These are phyloP conservation scores for Mikania micrantha DNA, from an alignment of 129 eudicot species.

Conservation along the genomic window DNA sequence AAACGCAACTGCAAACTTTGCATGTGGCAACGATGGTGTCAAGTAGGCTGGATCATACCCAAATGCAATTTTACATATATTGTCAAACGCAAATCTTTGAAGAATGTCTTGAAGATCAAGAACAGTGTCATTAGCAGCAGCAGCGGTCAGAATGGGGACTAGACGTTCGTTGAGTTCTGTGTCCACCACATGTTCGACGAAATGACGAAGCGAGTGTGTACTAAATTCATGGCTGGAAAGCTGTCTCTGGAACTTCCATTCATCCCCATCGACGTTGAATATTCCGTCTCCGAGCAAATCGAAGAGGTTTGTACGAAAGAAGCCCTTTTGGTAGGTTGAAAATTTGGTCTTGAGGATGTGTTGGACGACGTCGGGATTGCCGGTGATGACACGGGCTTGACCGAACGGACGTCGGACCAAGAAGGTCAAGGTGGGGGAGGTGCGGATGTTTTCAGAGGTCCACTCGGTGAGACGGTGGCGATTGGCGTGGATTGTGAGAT, in stretches of 20 bases:
- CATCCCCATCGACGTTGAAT: slow-evolving; percentile 20
- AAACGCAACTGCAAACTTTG: too few species aligned
- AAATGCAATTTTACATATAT: slow-evolving; percentile 23
- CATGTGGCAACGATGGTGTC: slow-evolving; percentile 15
- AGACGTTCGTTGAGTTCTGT: too few species aligned
- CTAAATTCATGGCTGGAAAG: slow-evolving; percentile 73
- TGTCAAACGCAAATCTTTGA: slow-evolving; percentile 30
- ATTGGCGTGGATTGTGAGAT: slow-evolving; percentile 27
- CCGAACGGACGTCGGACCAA: slow-evolving; percentile 44
- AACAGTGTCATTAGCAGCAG: too few species aligned
- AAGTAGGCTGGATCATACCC: slow-evolving; percentile 31
- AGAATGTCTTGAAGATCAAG: too few species aligned
- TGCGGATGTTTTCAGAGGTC: slow-evolving; percentile 27
- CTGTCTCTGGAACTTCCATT: too few species aligned
- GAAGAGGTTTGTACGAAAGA: slow-evolving; percentile 2
- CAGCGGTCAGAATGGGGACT: too few species aligned
- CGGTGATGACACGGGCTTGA: slow-evolving; percentile 37
- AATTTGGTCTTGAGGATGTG: slow-evolving; percentile 51
- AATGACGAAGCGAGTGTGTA: slow-evolving; percentile 48
- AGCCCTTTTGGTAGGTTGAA: slow-evolving; percentile 8
- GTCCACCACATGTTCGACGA: slow-evolving; percentile 65
- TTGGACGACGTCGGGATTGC: slow-evolving; percentile 7
- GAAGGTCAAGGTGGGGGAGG: slow-evolving; percentile 32
- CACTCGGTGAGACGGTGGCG: slow-evolving; percentile 33
- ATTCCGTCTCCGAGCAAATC: slow-evolving; percentile 52